Evolutionary conservation across 2,329 filamentous ascomycete genomes (phyloP).

Genomic region (Zymoseptoria tritici): DNA sequence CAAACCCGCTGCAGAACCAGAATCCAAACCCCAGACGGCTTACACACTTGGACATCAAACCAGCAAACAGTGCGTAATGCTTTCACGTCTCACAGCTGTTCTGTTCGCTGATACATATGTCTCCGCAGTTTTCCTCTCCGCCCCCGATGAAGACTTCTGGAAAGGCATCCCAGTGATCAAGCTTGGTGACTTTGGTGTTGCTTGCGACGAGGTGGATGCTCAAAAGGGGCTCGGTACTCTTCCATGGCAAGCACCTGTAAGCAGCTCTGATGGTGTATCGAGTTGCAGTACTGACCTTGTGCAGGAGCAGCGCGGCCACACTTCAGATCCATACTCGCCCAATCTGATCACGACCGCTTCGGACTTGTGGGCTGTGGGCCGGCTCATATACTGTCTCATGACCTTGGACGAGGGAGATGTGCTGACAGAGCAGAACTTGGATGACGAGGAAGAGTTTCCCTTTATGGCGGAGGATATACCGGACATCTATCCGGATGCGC

Average conservation of each 20-base stretch:
- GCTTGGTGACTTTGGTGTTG: slow-evolving; percentile 8
- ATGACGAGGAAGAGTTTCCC: neutral
- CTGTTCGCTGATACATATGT: neutral
- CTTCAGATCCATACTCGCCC: neutral
- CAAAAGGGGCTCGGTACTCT: neutral
- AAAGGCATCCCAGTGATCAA: slow-evolving; percentile 1
- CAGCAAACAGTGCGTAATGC: neutral
- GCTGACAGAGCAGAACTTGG: neutral
- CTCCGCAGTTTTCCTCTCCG: slow-evolving; percentile 1
- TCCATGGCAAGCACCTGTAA: slow-evolving; percentile 4
- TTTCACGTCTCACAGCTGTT: neutral
- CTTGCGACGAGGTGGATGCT: neutral
- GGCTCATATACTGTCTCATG: slow-evolving; percentile 5
- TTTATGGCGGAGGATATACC: neutral
- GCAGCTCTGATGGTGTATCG: neutral
- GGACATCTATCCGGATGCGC: neutral
- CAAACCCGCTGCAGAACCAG: neutral
- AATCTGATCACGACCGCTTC: neutral
- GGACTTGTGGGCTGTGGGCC: slow-evolving; percentile 4
- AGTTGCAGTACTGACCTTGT: neutral
- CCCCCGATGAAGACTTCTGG: neutral
- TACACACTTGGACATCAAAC: slow-evolving; percentile 5
- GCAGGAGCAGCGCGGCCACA: neutral
- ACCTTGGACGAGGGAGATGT: neutral
- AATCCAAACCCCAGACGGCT: neutral